phyloP scores from a whole-genome alignment of 306 rosid species.

The Quillaja saponaria region DNA sequence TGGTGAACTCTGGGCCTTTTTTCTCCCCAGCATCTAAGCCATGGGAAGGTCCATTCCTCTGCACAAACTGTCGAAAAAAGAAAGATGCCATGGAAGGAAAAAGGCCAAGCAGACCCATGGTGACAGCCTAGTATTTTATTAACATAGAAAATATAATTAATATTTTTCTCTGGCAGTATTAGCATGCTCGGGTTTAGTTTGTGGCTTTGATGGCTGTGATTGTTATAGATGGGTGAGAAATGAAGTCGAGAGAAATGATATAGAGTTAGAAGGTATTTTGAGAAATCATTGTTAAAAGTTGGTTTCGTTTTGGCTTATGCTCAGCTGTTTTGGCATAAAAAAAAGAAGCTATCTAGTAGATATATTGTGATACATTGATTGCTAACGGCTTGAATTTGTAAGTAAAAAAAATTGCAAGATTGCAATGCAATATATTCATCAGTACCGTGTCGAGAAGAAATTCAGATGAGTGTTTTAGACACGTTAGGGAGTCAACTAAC shows the following conservation, averaged over 20 bases:
- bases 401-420: constrained; percentile 51
- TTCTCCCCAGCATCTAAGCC: constrained; percentile 82
- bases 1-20: constrained; percentile 79
- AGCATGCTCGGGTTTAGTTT: constrained; percentile 61
- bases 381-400: constrained; percentile 70
- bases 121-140: constrained; percentile 58
- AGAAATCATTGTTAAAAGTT: constrained; percentile 41
- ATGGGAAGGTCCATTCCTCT: constrained; percentile 96
- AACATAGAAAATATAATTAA: constrained; percentile 51
- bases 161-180: constrained; percentile 70
- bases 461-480: background rate
- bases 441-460: background rate
- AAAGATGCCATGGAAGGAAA: constrained; percentile 99
- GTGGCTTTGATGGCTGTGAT: constrained; percentile 39
- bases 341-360: constrained; percentile 47
- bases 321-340: constrained; percentile 74
- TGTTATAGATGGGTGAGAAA: constrained; percentile 58
- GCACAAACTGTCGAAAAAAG: constrained; percentile 72
- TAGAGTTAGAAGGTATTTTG: constrained; percentile 50
- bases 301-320: constrained; percentile 68
- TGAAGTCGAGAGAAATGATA: constrained; percentile 57
- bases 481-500: too few relatives aligned
- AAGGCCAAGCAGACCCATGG: constrained; percentile 61
- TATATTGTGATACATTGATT: constrained; percentile 47
- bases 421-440: constrained; percentile 12